Conservation (phyloP, 2,329 filamentous ascomycete species). For the Aspergillus felis region DNA sequence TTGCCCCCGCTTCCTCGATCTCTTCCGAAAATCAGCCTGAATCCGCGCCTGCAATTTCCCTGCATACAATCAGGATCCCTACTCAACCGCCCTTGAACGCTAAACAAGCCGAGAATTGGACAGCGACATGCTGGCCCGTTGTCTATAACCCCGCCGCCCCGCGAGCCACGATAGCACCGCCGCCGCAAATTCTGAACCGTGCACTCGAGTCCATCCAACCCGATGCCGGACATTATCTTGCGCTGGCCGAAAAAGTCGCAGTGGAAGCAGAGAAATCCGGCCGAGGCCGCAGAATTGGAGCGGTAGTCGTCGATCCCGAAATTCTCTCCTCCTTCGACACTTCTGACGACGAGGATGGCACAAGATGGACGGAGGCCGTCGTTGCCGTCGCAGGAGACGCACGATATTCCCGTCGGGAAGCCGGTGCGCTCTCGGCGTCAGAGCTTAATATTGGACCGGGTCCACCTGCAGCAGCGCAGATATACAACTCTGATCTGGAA, state of each 20-base stretch:
- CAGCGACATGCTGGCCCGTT: slow-evolving; percentile 40
- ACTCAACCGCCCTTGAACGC: slow-evolving; percentile 38
- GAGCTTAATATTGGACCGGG: slow-evolving; percentile 15
- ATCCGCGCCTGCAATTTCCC: slow-evolving; percentile 2
- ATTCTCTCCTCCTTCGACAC: slow-evolving; percentile 25
- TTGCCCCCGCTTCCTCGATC: slow-evolving; percentile 16
- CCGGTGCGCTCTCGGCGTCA: slow-evolving; percentile 18
- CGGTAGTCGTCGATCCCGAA: slow-evolving; percentile 44
- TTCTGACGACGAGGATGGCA: slow-evolving; percentile 17
- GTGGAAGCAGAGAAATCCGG: slow-evolving; percentile 34
- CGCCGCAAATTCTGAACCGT: slow-evolving; percentile 34
- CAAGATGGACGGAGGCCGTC: slow-evolving; percentile 32
- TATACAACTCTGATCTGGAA: slow-evolving; percentile 34
- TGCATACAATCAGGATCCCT: slow-evolving; percentile 37
- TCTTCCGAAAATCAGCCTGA: slow-evolving; percentile 6
- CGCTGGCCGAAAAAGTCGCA: slow-evolving; percentile 38
- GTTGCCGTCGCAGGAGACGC: slow-evolving; percentile 45
- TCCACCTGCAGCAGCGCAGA: slow-evolving; percentile 21
- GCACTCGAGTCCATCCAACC: slow-evolving; percentile 34
- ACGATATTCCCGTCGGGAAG: slow-evolving; percentile 34
- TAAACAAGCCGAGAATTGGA: slow-evolving; percentile 42
- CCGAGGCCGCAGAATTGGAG: slow-evolving; percentile 39
- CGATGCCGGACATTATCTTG: slow-evolving; percentile 36
- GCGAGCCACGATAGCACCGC: slow-evolving; percentile 40
- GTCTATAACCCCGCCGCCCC: slow-evolving; percentile 44